Evolutionary conservation across 768 basidiomycete genomes (phyloP).

Genomic region (Podaxis sp.): DNA sequence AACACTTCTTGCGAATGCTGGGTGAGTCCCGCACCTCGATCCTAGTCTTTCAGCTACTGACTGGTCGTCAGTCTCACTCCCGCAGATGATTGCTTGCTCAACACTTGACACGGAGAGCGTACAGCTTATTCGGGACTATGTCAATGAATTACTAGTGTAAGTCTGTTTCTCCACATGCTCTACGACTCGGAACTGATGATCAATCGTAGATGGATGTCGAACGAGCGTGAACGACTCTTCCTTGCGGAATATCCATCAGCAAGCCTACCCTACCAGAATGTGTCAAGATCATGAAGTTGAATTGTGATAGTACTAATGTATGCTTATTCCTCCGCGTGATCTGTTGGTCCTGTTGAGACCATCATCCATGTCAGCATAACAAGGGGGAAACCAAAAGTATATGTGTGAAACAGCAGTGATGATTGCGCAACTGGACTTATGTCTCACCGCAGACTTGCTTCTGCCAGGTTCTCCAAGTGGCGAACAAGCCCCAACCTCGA

Average conservation of each 20-base stretch:
- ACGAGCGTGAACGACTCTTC: conserved; percentile 71
- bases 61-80: conserved; percentile 71
- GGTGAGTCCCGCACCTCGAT: conserved; percentile 46
- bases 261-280: conserved; percentile 74
- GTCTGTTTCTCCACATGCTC: conserved; percentile 13
- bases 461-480: too few relatives aligned
- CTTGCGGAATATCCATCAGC: conserved; percentile 75
- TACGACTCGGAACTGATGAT: neutral
- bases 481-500: too few relatives aligned
- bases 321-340: neutral
- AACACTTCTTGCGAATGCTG: conserved; percentile 88
- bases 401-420: too few relatives aligned
- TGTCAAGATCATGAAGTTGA: conserved; percentile 58
- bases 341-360: neutral
- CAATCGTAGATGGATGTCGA: conserved; percentile 65
- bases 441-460: too few relatives aligned
- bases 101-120: conserved; percentile 90
- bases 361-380: neutral
- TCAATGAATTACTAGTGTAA: conserved; percentile 81
- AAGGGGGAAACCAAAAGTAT: too few relatives aligned
- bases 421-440: too few relatives aligned
- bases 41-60: neutral
- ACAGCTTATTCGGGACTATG: conserved; percentile 78
- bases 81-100: conserved; percentile 84
- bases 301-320: neutral